Conservation (phyloP, 2,329 filamentous ascomycete species). For the Claviceps arundinis region DNA sequence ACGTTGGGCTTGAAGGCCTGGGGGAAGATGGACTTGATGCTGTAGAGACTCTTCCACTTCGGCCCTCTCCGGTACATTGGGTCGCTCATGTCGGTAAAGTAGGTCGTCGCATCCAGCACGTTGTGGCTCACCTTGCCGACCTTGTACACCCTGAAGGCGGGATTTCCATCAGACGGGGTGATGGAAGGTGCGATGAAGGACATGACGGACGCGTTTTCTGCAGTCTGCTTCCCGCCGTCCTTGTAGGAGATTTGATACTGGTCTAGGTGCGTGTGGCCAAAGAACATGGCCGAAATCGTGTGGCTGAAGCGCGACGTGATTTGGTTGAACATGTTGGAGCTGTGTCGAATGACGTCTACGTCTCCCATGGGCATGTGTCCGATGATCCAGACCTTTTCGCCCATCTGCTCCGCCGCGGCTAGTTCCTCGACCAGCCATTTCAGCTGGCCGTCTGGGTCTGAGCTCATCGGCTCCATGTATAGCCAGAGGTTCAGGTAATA, state of each 20-base stretch:
- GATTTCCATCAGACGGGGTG: constrained; percentile 39
- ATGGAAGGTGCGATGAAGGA: constrained; percentile 40
- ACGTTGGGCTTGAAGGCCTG: neutral
- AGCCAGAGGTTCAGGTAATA: constrained; percentile 42
- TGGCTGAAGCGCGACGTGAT: constrained; percentile 37
- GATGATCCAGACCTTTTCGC: constrained; percentile 40
- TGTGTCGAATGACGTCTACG: constrained; percentile 36
- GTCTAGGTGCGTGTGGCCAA: constrained; percentile 42
- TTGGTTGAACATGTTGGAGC: constrained; percentile 36
- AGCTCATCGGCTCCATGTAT: constrained; percentile 11
- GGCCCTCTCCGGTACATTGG: neutral
- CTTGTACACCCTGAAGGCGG: constrained; percentile 43
- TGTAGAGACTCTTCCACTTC: neutral
- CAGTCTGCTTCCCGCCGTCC: constrained; percentile 27
- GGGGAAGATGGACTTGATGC: neutral
- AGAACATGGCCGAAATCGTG: constrained; percentile 43
- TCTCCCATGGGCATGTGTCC: constrained; percentile 42
- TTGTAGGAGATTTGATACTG: constrained; percentile 42
- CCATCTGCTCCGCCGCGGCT: constrained; percentile 33
- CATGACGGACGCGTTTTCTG: constrained; percentile 30
- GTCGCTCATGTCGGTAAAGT: neutral
- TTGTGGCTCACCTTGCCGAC: constrained; percentile 42
- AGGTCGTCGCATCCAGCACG: neutral
- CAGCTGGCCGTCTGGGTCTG: constrained; percentile 1
- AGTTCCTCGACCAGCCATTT: constrained; percentile 15